Evolutionary conservation across 257 asterid species (phyloP).

Genomic region (Salvia hispanica): DNA sequence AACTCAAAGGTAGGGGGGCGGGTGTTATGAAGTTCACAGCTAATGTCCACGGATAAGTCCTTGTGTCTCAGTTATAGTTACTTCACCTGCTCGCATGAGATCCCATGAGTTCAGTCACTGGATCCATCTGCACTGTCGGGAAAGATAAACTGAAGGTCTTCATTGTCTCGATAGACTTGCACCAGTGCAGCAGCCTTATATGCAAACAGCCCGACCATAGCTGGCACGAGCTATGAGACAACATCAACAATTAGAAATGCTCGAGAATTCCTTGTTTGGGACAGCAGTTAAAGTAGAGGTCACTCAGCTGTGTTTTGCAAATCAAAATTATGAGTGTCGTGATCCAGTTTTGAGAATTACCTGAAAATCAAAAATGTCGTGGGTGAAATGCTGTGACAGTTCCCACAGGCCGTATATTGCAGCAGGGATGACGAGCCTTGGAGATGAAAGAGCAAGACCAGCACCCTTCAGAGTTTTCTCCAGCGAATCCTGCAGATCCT

Average conservation of each 20-base stretch:
- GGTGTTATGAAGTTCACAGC: neutral
- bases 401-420: slow-evolving; percentile 92
- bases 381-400: slow-evolving; percentile 67
- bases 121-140: slow-evolving; percentile 55
- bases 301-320: neutral
- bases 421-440: slow-evolving; percentile 90
- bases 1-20: neutral
- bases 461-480: slow-evolving; percentile 73
- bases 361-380: slow-evolving; percentile 74
- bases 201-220: slow-evolving; percentile 91
- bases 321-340: neutral
- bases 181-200: slow-evolving; percentile 96
- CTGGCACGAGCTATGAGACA: slow-evolving; percentile 75
- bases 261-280: neutral
- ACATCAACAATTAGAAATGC: slow-evolving; percentile 2
- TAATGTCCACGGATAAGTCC: neutral
- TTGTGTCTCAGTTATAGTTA: neutral
- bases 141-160: slow-evolving; percentile 79
- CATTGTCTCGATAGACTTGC: slow-evolving; percentile 94
- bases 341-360: slow-evolving; percentile 36
- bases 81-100: slow-evolving; percentile 19
- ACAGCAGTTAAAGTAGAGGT: neutral
- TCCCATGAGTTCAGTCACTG: slow-evolving; percentile 36
- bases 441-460: slow-evolving; percentile 88
- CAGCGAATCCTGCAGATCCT: slow-evolving; percentile 69